These are phyloP conservation scores for Mycena alexandri DNA, from an alignment of 768 basidiomycete species.

Conservation along the genomic window DNA sequence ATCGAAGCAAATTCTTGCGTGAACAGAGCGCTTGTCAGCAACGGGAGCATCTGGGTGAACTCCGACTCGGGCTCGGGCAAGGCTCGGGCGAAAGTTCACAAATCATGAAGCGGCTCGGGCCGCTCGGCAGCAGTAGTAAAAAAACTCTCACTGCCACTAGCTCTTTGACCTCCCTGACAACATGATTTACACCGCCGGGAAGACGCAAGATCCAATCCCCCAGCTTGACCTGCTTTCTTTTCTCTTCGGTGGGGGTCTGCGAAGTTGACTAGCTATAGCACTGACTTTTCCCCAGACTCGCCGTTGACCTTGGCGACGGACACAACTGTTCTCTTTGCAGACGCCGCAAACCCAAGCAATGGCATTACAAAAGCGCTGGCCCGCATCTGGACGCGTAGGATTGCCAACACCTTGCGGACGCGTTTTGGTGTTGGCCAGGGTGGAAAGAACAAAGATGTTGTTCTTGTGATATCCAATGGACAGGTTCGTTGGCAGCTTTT, in stretches of 20 bases:
- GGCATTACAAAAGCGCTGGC: slow-evolving; percentile 23
- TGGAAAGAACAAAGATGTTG: slow-evolving; percentile 23
- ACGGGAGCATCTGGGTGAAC: too few relatives aligned
- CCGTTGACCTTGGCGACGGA: slow-evolving; percentile 12
- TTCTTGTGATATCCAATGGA: slow-evolving; percentile 23
- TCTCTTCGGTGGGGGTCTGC: slow-evolving; percentile 15
- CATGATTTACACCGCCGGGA: too few relatives aligned
- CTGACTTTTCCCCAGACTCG: slow-evolving; percentile 12
- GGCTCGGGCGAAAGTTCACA: too few relatives aligned
- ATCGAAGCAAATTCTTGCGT: too few relatives aligned
- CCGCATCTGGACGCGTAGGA: slow-evolving; percentile 24
- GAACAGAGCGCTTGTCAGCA: too few relatives aligned
- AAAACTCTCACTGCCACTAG: too few relatives aligned
- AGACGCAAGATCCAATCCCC: slow-evolving; percentile 7
- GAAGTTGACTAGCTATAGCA: too few relatives aligned
- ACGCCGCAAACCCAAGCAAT: slow-evolving; percentile 25
- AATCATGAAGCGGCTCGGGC: too few relatives aligned
- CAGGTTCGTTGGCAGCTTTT: slow-evolving; percentile 1
- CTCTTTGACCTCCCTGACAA: not conserved
- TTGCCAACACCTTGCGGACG: slow-evolving; percentile 23
- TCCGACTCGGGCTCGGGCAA: too few relatives aligned
- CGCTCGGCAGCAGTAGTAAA: too few relatives aligned
- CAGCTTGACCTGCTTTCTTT: slow-evolving; percentile 27
- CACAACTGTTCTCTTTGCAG: slow-evolving; percentile 18
- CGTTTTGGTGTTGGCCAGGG: slow-evolving; percentile 20